Base-by-base conservation (phyloP, 257 asterid genomes). In the Ballota nigra region DNA sequence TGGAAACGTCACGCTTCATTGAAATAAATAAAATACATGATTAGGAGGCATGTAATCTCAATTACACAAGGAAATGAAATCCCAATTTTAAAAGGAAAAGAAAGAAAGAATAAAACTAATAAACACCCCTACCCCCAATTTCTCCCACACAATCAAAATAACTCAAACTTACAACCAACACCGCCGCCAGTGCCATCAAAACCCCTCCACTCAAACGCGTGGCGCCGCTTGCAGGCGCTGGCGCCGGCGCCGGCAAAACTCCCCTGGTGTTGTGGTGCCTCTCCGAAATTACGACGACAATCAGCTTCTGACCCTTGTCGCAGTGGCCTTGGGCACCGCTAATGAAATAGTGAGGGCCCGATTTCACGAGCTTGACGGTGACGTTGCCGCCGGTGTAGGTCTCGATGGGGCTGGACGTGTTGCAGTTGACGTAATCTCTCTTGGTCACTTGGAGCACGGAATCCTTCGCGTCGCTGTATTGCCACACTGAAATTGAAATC, bases 311-410 rank as follows among this genome's bases (percentile, higher is more conserved):
- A 0, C 95, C 97, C 65, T 87, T 85, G 13, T 73, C 79, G 80
- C 98, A 90, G 60, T 83, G 85, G 2, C 87, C 93, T 18, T 78
- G 57, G 1, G 82, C 87, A 18, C 97, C 97, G 61, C 98, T 92
- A 38, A 90, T 90, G 81, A 88, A 92, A 22, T 88, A 83, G 82
- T 80, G 73, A 1, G 98, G 92, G 2, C 98, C 97, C 0, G 96
- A 92, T 1, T 75, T 71, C 13, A 63, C 80, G 45, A 92, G 90
- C 80, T 78, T 79, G 81, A 90, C 82, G 69, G 52, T 81, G 0
- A 87, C 81, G 47, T 72, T 63, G 2, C 92, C 92, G 59, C 85
- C 90, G 43, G 74, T 82, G 81, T 87, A 80, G 2, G 74, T 63
- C 51, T 78, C 83, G 18, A 88, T 63, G 34, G 98, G 96, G 2